Evolutionary conservation across 2,329 filamentous ascomycete genomes (phyloP).

Genomic region (Colletotrichum musicola): DNA sequence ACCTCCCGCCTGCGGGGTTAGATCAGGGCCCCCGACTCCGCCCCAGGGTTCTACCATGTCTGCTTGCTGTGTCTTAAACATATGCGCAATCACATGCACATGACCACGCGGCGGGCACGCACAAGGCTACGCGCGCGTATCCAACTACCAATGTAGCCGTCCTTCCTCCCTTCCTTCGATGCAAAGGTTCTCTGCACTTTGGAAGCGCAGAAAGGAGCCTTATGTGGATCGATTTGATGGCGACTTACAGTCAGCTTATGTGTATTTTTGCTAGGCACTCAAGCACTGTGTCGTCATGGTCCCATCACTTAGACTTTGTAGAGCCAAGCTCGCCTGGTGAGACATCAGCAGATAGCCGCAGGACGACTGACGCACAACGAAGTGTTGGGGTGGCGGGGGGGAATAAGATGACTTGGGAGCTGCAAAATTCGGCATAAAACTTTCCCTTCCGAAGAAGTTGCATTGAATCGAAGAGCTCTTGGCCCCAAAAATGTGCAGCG

Average conservation of each 20-base stretch:
- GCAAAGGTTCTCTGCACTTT: background rate
- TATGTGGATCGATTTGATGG: background rate
- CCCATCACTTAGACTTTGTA: background rate
- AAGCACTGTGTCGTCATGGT: slow-evolving; percentile 12
- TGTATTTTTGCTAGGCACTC: background rate
- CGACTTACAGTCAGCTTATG: too few species aligned
- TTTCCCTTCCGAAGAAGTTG: too few species aligned
- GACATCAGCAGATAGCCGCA: slow-evolving; percentile 23
- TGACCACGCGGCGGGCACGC: slow-evolving; percentile 20
- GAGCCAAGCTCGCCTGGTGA: slow-evolving; percentile 9
- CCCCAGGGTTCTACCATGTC: slow-evolving; percentile 15
- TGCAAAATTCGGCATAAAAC: slow-evolving; percentile 17
- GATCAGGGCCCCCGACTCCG: slow-evolving; percentile 14
- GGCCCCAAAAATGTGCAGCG: too few species aligned
- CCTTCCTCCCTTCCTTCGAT: background rate
- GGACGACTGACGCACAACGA: slow-evolving; percentile 6
- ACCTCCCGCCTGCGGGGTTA: slow-evolving; percentile 10
- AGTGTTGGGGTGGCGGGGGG: background rate
- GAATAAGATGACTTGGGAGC: background rate
- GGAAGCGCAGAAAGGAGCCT: background rate
- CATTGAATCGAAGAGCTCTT: too few species aligned
- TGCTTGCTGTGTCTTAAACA: slow-evolving; percentile 14
- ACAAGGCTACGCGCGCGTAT: background rate
- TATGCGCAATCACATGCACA: slow-evolving; percentile 13
- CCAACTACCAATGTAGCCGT: too few species aligned